Evolutionary conservation across 495 filamentous ascomycete genomes (phyloP).

Genomic region (Neurospora sp.): DNA sequence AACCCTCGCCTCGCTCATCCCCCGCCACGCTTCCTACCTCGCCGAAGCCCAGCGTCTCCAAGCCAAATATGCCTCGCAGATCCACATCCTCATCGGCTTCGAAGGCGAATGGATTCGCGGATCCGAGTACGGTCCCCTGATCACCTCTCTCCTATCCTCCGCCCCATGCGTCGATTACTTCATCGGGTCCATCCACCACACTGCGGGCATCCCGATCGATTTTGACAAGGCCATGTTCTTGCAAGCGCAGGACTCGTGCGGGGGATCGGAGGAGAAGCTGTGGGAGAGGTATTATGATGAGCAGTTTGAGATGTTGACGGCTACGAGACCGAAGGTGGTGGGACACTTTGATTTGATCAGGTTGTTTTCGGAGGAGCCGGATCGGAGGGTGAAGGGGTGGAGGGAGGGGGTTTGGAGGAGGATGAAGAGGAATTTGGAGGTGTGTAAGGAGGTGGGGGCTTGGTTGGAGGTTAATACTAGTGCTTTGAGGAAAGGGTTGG

Average conservation of each 20-base stretch:
- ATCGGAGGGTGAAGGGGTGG: conserved; percentile 40
- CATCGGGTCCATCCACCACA: conserved; percentile 86
- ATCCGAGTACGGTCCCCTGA: conserved; percentile 42
- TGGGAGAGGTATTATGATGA: conserved; percentile 79
- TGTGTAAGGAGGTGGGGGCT: conserved; percentile 62
- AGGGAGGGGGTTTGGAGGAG: conserved; percentile 58
- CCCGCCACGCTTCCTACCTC: conserved; percentile 63
- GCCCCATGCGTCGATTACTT: conserved; percentile 71
- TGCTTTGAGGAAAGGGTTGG: conserved; percentile 78
- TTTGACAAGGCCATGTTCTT: conserved; percentile 59
- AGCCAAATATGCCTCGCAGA: conserved; percentile 54
- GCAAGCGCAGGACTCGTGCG: conserved; percentile 2
- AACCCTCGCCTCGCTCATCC: conserved; percentile 29
- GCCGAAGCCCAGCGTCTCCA: conserved; percentile 63
- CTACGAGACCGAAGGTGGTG: conserved; percentile 67
- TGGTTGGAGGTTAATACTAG: conserved; percentile 83
- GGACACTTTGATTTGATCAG: conserved; percentile 92
- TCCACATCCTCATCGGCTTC: conserved; percentile 80
- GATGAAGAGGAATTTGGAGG: conserved; percentile 61
- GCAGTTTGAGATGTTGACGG: conserved; percentile 68
- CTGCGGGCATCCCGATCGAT: conserved; percentile 78
- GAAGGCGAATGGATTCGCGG: conserved; percentile 86
- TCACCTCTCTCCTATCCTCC: conserved; percentile 43
- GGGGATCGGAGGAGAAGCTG: conserved; percentile 53
- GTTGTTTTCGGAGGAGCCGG: conserved; percentile 59